Percentiles rank a stretch among this genome's conserved stretches.
Conservation (phyloP, 495 filamentous ascomycete species). For the Trichoderma parareesei region DNA sequence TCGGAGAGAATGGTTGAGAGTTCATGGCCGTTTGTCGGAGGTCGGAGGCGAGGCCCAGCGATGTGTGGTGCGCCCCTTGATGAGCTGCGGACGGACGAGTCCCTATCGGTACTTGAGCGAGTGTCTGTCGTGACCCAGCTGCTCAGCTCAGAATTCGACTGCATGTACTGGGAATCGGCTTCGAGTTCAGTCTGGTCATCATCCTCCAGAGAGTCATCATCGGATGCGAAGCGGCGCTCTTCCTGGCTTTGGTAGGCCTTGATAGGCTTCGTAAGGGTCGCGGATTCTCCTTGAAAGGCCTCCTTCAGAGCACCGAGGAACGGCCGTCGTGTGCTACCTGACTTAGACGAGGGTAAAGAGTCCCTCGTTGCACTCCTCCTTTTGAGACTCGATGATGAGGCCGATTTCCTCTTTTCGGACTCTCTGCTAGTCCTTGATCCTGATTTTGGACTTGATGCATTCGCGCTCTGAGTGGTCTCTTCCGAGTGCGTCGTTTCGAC, state of each 20-base stretch:
- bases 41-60: constrained; percentile 38
- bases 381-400: constrained; percentile 30
- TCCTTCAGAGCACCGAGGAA: constrained; percentile 44
- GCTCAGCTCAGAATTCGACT: constrained; percentile 1
- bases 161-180: constrained; percentile 1
- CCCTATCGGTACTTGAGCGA: constrained; percentile 1
- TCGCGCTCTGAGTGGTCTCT: neutral
- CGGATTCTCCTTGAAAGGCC: constrained; percentile 49
- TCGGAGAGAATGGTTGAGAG: constrained; percentile 66
- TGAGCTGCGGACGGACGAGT: constrained; percentile 1
- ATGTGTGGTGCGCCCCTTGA: constrained; percentile 14
- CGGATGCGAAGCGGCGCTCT: constrained; percentile 20
- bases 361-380: constrained; percentile 41
- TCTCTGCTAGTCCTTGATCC: constrained; percentile 13
- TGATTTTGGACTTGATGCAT: neutral
- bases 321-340: constrained; percentile 25
- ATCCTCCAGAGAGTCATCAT: constrained; percentile 23
- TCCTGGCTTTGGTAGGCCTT: constrained; percentile 36
- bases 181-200: constrained; percentile 13
- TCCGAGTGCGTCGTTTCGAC: constrained; percentile 9
- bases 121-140: constrained; percentile 3
- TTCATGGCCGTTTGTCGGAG: constrained; percentile 56
- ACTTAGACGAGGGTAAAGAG: constrained; percentile 32
- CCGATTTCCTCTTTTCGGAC: constrained; percentile 19
- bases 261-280: constrained; percentile 30